Conservation (phyloP, 345 rosid species). For the Lepidium aucheri region DNA sequence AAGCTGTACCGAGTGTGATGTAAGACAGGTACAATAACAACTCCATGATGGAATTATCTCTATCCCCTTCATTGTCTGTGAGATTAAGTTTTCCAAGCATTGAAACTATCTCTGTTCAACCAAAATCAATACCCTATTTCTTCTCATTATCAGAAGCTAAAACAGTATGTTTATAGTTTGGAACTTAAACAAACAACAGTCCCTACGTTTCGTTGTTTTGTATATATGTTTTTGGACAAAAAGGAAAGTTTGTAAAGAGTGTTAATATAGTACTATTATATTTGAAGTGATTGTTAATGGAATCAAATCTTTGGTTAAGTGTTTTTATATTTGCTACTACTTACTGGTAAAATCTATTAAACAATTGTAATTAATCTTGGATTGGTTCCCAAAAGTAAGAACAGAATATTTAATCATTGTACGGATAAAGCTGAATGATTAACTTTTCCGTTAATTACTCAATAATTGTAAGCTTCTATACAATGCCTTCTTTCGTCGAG, state of each 20-base stretch:
- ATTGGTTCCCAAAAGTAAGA: constrained; percentile 24
- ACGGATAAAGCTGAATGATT: background rate
- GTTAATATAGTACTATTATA: background rate
- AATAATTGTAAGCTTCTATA: background rate
- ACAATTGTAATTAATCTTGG: background rate
- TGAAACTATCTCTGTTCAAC: constrained; percentile 15
- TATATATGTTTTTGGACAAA: constrained; percentile 4
- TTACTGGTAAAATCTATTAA: background rate
- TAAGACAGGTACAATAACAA: background rate
- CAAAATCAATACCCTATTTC: background rate
- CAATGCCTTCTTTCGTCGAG: background rate
- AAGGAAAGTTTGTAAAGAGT: constrained; percentile 10
- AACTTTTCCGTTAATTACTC: constrained; percentile 23
- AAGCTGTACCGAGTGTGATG: constrained; percentile 67
- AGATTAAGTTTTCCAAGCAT: constrained; percentile 1
- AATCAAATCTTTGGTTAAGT: background rate
- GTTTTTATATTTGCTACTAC: background rate
- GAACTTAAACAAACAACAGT: background rate
- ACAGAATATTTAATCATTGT: constrained; percentile 19
- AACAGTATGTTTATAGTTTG: background rate
- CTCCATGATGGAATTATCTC: background rate
- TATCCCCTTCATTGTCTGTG: constrained; percentile 10
- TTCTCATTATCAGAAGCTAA: background rate
- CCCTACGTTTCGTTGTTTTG: constrained; percentile 4
- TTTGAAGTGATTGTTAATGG: background rate